Evolutionary conservation across 768 basidiomycete genomes (phyloP).

Genomic region (Holtermanniella nyarrowii): DNA sequence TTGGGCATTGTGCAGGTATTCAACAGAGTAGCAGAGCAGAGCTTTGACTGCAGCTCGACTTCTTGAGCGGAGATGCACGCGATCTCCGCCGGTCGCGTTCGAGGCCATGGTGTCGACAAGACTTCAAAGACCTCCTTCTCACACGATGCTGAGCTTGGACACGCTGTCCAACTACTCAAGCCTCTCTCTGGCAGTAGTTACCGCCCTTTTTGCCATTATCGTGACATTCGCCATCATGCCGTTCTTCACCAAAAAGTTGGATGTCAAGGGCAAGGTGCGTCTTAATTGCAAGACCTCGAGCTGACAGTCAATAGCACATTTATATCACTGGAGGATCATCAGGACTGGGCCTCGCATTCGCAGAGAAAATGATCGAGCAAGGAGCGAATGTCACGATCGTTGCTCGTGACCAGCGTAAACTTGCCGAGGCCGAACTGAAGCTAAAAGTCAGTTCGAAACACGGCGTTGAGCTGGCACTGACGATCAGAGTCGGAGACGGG

Average conservation of each 20-base stretch:
- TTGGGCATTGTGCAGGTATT: slow-evolving; percentile 15
- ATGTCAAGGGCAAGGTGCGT: neutral
- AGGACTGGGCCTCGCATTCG: slow-evolving; percentile 68
- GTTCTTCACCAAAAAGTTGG: slow-evolving; percentile 9
- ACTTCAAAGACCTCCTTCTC: too few relatives aligned
- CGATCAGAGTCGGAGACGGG: slow-evolving; percentile 48
- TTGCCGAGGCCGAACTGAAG: slow-evolving; percentile 52
- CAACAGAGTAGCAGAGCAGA: too few relatives aligned
- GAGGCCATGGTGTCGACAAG: too few relatives aligned
- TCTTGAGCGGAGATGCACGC: too few relatives aligned
- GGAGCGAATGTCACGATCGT: slow-evolving; percentile 82
- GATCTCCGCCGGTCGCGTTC: too few relatives aligned
- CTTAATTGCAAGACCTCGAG: neutral
- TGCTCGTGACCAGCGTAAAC: slow-evolving; percentile 56
- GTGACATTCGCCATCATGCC: slow-evolving; percentile 7
- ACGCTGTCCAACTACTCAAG: too few relatives aligned
- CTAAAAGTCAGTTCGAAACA: slow-evolving; percentile 51
- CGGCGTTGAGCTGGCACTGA: neutral
- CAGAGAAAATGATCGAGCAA: slow-evolving; percentile 50
- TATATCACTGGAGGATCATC: slow-evolving; percentile 76
- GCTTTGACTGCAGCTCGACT: too few relatives aligned
- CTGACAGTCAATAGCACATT: slow-evolving; percentile 53
- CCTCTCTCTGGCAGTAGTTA: neutral
- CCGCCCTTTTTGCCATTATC: neutral
- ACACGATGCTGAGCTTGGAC: too few relatives aligned